These are phyloP conservation scores for Evernia prunastri DNA, from an alignment of 495 filamentous ascomycete genomes.

Conservation along the genomic window DNA sequence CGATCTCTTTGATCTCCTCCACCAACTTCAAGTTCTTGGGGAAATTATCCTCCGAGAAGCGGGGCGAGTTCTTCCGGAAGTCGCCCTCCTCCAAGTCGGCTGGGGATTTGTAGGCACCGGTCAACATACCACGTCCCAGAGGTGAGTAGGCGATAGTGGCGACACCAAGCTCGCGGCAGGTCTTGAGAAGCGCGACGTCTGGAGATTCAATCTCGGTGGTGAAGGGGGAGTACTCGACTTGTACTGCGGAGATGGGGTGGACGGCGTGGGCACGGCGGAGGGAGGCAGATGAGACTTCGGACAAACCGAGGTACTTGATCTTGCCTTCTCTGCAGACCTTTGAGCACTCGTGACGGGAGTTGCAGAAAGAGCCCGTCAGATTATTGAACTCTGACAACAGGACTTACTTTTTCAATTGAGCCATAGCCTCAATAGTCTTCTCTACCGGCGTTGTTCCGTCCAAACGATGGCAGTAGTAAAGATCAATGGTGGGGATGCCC, in stretches of 20 bases:
- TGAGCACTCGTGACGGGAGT: neutral
- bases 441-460: slow-evolving; percentile 43
- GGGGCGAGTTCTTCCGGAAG: slow-evolving; percentile 35
- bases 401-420: slow-evolving; percentile 42
- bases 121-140: slow-evolving; percentile 42
- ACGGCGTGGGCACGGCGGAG: slow-evolving; percentile 52
- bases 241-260: slow-evolving; percentile 49
- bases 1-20: slow-evolving; percentile 36
- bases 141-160: slow-evolving; percentile 42
- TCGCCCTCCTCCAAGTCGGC: slow-evolving; percentile 33
- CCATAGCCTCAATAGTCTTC: slow-evolving; percentile 42
- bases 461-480: slow-evolving; percentile 32
- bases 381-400: neutral
- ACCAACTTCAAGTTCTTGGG: slow-evolving; percentile 42
- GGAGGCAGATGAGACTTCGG: slow-evolving; percentile 50
- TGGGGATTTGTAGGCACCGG: slow-evolving; percentile 31
- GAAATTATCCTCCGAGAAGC: slow-evolving; percentile 46
- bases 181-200: slow-evolving; percentile 42
- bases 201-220: slow-evolving; percentile 48
- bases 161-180: slow-evolving; percentile 42
- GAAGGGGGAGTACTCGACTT: slow-evolving; percentile 49
- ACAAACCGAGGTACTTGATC: slow-evolving; percentile 47
- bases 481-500: slow-evolving; percentile 34
- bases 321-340: slow-evolving; percentile 39
- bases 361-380: neutral